Percentiles rank a stretch among this genome's conserved stretches.
Evolutionary conservation across 2,329 filamentous ascomycete species (phyloP).

Genomic region (Amesomyces nigricolor): DNA sequence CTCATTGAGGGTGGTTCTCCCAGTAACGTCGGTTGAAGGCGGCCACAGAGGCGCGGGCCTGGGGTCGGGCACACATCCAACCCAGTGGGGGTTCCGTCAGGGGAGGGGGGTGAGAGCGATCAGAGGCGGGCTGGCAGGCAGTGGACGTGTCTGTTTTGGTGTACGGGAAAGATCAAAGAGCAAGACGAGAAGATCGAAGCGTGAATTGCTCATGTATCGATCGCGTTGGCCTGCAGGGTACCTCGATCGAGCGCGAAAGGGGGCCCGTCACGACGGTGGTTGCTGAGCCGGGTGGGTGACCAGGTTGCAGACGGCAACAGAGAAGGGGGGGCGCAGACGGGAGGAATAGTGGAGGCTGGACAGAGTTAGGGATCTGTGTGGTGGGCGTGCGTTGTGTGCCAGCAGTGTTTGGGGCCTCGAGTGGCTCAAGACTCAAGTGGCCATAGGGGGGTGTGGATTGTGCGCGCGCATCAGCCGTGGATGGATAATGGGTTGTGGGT

Average conservation of each 20-base stretch:
- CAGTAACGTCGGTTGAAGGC: conserved; percentile 20
- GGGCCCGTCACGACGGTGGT: no score
- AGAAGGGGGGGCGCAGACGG: neutral
- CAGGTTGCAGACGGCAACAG: neutral
- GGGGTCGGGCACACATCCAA: conserved; percentile 17
- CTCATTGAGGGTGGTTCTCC: conserved; percentile 16
- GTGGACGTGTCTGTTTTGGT: neutral
- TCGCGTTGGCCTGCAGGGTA: no score
- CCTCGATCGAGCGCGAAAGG: no score
- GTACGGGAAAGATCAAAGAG: neutral
- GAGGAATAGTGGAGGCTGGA: neutral
- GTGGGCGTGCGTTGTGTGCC: neutral
- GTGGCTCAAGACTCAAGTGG: no score
- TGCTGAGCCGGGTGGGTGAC: no score
- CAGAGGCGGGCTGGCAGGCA: neutral
- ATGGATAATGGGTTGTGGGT: neutral
- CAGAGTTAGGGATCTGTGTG: neutral
- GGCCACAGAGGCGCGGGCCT: conserved; percentile 14
- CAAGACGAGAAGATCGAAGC: neutral
- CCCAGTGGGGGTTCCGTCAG: neutral
- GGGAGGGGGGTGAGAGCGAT: neutral
- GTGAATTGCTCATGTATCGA: neutral
- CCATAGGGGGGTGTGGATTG: neutral
- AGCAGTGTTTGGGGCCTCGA: neutral
- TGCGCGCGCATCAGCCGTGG: neutral